Evolutionary conservation across 2,329 filamentous ascomycete genomes (phyloP).

Genomic region (Ilyonectria robusta): DNA sequence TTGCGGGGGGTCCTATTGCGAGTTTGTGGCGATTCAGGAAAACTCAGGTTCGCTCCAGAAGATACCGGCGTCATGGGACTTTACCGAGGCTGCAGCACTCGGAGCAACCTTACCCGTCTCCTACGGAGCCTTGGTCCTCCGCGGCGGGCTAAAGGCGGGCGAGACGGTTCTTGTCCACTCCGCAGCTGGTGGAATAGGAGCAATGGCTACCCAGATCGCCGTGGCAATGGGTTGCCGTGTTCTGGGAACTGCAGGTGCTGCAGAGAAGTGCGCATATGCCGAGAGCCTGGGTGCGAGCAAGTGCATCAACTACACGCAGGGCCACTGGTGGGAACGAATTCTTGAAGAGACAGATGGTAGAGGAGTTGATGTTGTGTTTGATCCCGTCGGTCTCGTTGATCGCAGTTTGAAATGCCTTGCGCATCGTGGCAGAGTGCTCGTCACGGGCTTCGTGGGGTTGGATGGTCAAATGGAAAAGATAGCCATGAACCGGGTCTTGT

Average conservation of each 20-base stretch:
- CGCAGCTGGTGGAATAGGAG: conserved; percentile 68
- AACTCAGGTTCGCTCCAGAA: conserved; percentile 52
- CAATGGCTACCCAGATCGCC: conserved; percentile 70
- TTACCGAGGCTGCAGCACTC: conserved; percentile 66
- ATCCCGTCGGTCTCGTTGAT: conserved; percentile 70
- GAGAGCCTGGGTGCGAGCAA: conserved; percentile 56
- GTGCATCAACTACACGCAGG: conserved; percentile 57
- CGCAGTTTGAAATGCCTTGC: conserved; percentile 67
- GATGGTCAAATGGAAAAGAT: conserved; percentile 67
- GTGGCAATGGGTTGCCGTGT: conserved; percentile 66
- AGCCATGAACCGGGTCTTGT: conserved; percentile 66
- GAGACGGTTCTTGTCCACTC: conserved; percentile 69
- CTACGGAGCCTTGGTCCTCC: conserved; percentile 63
- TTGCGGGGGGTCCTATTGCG: conserved; percentile 65
- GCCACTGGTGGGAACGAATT: conserved; percentile 66
- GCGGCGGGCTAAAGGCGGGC: conserved; percentile 58
- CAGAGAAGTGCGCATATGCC: conserved; percentile 60
- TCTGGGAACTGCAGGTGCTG: conserved; percentile 65
- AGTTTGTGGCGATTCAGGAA: conserved; percentile 61
- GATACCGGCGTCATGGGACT: conserved; percentile 62
- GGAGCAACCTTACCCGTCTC: conserved; percentile 67
- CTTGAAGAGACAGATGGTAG: conserved; percentile 60
- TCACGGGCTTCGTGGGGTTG: conserved; percentile 71
- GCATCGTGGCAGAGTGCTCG: conserved; percentile 67
- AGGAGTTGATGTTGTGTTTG: conserved; percentile 71